Percentiles rank a stretch among this genome's conserved stretches.
Conservation (phyloP, 805 yeast genomes). For the Saccharomycopsis selenospora region DNA sequence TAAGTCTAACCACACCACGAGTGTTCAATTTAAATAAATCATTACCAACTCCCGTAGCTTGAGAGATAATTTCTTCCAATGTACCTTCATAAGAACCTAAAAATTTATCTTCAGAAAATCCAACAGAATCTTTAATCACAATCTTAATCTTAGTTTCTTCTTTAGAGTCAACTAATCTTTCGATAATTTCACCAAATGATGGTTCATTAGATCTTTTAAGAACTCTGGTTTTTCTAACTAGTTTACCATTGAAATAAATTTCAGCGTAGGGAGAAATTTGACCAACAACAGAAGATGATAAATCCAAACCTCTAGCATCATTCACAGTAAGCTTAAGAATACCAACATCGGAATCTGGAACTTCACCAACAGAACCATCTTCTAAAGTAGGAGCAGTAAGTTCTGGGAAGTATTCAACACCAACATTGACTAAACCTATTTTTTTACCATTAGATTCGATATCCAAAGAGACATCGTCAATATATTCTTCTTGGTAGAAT, state of each 20-base stretch:
- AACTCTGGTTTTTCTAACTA: slow-evolving; percentile 51
- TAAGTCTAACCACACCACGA: slow-evolving; percentile 45
- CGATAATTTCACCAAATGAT: slow-evolving; percentile 57
- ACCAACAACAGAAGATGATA: slow-evolving; percentile 40
- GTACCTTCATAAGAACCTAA: slow-evolving; percentile 48
- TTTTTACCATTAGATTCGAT: slow-evolving; percentile 17
- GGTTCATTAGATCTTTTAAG: slow-evolving; percentile 68
- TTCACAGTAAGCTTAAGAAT: slow-evolving; percentile 57
- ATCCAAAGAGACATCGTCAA: slow-evolving; percentile 29
- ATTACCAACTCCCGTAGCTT: slow-evolving; percentile 39
- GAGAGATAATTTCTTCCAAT: slow-evolving; percentile 48
- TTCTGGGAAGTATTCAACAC: slow-evolving; percentile 32
- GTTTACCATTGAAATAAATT: slow-evolving; percentile 48
- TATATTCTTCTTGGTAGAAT: slow-evolving; percentile 43
- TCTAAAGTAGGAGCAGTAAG: slow-evolving; percentile 19
- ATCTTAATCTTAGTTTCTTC: slow-evolving; percentile 47
- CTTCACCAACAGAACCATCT: slow-evolving; percentile 24
- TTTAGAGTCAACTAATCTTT: slow-evolving; percentile 55
- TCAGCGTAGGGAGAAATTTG: slow-evolving; percentile 58
- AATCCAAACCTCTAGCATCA: slow-evolving; percentile 52
- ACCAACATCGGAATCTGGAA: slow-evolving; percentile 63
- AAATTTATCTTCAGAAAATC: slow-evolving; percentile 36
- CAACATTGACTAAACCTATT: slow-evolving; percentile 44
- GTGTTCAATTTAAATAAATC: slow-evolving; percentile 45
- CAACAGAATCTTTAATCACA: slow-evolving; percentile 54